These are phyloP conservation scores for Russula foetens DNA, from an alignment of 768 basidiomycete genomes.

Conservation along the genomic window DNA sequence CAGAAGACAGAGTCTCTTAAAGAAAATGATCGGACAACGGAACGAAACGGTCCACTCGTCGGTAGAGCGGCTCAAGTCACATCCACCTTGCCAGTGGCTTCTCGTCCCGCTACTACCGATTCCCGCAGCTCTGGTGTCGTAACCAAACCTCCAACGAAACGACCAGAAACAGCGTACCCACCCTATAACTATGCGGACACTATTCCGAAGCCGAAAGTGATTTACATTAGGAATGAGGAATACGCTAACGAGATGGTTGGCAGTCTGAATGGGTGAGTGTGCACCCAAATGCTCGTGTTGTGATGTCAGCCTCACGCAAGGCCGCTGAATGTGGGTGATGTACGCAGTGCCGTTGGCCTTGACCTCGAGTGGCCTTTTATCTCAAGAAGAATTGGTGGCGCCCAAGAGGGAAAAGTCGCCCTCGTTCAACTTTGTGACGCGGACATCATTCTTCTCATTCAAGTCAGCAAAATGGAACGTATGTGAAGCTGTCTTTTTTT, in stretches of 20 bases:
- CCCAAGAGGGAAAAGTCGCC: conserved; percentile 31
- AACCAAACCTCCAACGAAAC: neutral
- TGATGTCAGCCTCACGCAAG: neutral
- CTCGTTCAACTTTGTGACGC: conserved; percentile 40
- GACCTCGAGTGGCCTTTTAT: conserved; percentile 44
- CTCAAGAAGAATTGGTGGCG: conserved; percentile 23
- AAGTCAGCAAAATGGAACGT: conserved; percentile 43
- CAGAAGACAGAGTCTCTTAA: conserved; percentile 1
- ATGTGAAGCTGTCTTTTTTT: conserved; percentile 3
- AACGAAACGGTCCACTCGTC: neutral
- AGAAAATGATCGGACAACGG: neutral
- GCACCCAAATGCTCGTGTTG: neutral
- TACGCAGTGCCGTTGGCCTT: conserved; percentile 38
- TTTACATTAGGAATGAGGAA: conserved; percentile 35
- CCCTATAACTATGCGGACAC: conserved; percentile 35
- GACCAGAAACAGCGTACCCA: conserved; percentile 18
- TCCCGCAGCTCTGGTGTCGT: neutral
- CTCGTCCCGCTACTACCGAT: neutral
- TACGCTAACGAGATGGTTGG: conserved; percentile 35
- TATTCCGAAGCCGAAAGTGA: conserved; percentile 27
- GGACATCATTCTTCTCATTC: conserved; percentile 37
- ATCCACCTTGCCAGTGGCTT: neutral
- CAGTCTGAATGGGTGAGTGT: conserved; percentile 31
- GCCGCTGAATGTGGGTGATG: no score
- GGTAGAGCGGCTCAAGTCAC: neutral